Evolutionary conservation across 441 rosid genomes (phyloP), one percentile per base, ranked within the genome.

Genomic region (Rhodomyrtus psidioides): DNA sequence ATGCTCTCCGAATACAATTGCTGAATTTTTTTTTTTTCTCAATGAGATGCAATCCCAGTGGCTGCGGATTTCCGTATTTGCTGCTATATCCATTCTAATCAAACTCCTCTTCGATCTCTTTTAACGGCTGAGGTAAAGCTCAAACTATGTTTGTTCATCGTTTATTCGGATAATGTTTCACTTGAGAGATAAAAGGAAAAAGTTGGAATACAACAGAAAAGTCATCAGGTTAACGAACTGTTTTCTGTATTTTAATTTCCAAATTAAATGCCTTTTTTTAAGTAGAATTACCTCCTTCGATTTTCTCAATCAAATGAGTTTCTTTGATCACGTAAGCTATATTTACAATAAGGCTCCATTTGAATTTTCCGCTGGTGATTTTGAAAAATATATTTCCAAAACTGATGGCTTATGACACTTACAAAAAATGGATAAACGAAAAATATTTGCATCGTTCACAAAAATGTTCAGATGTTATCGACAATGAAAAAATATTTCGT

Each of bases 61-160:
- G 21, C 14, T 27, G 4, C 6, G 1, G 0, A 60, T 60, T 60
- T 59, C 17, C 2, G 15, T 60, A 15, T 28, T 15, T 27, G 16
- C 28, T 60, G 21, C 0, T 15, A 59, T 27, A 3, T 5, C 2
- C 70, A 59, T 27, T 27, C 7, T 6, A 59, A 27, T 60, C 39
- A 60, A 28, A 60, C 28, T 60, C 9, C 1, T 2, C 7, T 60
- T 58, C 19, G 13, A 58, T 58, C 8, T 13, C 13, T 58, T 58
- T n/a, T 6, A 0, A 58, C 1, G 0, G 0, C 19, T n/a, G 6
- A 6, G 4, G 0, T 58, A 0, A 28, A 15, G 19, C 19, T 60
- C 21, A 28, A 1, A 3, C 10, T 27, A 6, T 14, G 4, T 15
- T 15, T 60, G 34, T 28, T 27, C 5, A 16, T 60, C 23, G 9